Conservation (phyloP, 2,329 filamentous ascomycete genomes). For the Stagonosporopsis cucurbitacearum region DNA sequence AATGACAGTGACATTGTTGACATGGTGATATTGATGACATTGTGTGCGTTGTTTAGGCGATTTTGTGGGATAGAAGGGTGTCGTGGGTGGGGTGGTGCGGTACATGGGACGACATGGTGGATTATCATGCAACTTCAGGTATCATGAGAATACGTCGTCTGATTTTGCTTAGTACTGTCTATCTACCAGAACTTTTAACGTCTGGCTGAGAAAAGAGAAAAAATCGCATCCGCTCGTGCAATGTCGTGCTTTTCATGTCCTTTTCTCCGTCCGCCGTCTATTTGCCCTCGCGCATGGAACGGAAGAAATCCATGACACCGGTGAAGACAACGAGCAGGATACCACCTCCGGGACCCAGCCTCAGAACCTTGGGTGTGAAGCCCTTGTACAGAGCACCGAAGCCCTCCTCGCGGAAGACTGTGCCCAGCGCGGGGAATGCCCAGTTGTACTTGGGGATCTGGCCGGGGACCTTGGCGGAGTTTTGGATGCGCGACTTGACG, state of each 20-base stretch:
- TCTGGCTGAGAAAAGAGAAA: background rate
- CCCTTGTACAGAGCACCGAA: constrained; percentile 95
- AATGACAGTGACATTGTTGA: too few relatives aligned
- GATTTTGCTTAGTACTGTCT: constrained; percentile 1
- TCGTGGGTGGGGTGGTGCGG: too few relatives aligned
- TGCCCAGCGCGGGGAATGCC: constrained; percentile 87
- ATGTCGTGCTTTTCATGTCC: background rate
- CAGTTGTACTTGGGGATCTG: constrained; percentile 95
- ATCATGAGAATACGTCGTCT: background rate
- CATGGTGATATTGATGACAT: too few relatives aligned
- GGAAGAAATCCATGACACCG: constrained; percentile 92
- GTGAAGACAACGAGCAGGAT: constrained; percentile 86
- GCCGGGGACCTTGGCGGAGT: constrained; percentile 83
- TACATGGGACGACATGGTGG: background rate
- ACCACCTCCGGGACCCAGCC: constrained; percentile 73
- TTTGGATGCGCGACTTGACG: constrained; percentile 98
- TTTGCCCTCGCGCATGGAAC: constrained; percentile 63
- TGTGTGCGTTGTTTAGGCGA: too few relatives aligned
- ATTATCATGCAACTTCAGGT: background rate
- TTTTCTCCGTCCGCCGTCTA: background rate
- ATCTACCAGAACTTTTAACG: background rate
- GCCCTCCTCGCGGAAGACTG: constrained; percentile 91
- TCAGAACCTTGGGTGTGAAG: constrained; percentile 92
- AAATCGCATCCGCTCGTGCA: background rate
- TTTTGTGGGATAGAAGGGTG: too few relatives aligned